phyloP scores from a whole-genome alignment of 2,329 filamentous ascomycete species.

The Ilyonectria destructans region DNA sequence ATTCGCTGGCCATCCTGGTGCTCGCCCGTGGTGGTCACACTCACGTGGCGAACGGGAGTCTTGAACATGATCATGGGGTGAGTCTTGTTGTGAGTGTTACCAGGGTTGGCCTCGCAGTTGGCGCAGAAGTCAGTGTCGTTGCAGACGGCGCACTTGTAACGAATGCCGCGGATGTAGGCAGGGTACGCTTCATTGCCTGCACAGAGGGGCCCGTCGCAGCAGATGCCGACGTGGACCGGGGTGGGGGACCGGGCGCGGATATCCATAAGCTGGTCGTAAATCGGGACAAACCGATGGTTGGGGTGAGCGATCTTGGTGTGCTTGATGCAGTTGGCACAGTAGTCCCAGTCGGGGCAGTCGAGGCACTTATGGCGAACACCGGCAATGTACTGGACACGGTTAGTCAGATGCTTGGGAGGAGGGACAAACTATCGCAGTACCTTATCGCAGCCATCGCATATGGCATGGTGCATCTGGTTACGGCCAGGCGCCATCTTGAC shows the following conservation, averaged over 20 bases:
- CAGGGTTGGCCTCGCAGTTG: slow-evolving; percentile 90
- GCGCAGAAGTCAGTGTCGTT: slow-evolving; percentile 96
- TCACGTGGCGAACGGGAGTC: slow-evolving; percentile 90
- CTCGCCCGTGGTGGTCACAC: slow-evolving; percentile 87
- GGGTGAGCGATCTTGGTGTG: slow-evolving; percentile 81
- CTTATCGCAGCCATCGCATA: slow-evolving; percentile 95
- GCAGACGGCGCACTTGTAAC: slow-evolving; percentile 98
- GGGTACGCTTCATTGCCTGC: slow-evolving; percentile 66
- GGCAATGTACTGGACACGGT: slow-evolving; percentile 72
- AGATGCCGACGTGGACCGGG: slow-evolving; percentile 85
- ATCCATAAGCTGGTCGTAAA: slow-evolving; percentile 79
- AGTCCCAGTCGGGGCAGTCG: slow-evolving; percentile 98
- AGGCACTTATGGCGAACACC: slow-evolving; percentile 97
- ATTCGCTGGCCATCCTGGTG: slow-evolving; percentile 77
- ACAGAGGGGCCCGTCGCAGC: slow-evolving; percentile 95
- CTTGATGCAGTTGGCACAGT: slow-evolving; percentile 83
- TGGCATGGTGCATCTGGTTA: slow-evolving; percentile 85
- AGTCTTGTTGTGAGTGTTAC: slow-evolving; percentile 91
- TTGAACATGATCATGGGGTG: slow-evolving; percentile 98
- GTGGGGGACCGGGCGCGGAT: slow-evolving; percentile 42
- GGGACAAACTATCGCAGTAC: slow-evolving; percentile 4
- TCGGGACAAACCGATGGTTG: slow-evolving; percentile 88
- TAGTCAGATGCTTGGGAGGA: slow-evolving; percentile 2
- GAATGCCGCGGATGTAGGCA: slow-evolving; percentile 87
- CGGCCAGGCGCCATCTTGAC: slow-evolving; percentile 85